A percentile compares a stretch with the other conserved stretches of the same genome.
Evolutionary conservation across 306 rosid species (phyloP).

Genomic region (Erythrophleum fordii): DNA sequence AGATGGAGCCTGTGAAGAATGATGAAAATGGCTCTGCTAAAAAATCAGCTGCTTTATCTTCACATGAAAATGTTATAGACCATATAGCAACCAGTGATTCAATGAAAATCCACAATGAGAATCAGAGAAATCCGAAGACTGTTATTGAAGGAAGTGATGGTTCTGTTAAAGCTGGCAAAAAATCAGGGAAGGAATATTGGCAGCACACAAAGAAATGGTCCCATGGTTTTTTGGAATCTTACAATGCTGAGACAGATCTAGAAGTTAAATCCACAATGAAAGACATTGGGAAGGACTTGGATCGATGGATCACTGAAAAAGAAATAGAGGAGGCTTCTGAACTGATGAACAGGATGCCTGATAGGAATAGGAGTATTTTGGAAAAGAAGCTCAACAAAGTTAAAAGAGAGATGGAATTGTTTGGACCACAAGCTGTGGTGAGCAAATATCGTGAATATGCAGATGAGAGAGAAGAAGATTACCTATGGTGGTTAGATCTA

Average conservation of each 20-base stretch:
- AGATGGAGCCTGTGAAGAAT: slow-evolving; percentile 51
- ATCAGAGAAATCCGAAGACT: slow-evolving; percentile 55
- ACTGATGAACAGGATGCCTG: slow-evolving; percentile 68
- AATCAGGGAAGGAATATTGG: slow-evolving; percentile 94
- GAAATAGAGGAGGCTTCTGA: slow-evolving; percentile 90
- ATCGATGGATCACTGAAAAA: slow-evolving; percentile 91
- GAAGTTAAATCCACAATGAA: slow-evolving; percentile 78
- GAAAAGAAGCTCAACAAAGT: slow-evolving; percentile 84
- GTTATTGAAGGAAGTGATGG: slow-evolving; percentile 90
- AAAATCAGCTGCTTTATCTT: slow-evolving; percentile 50
- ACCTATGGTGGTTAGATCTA: slow-evolving; percentile 98
- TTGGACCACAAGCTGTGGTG: slow-evolving; percentile 96
- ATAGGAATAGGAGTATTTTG: slow-evolving; percentile 61
- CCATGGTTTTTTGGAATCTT: slow-evolving; percentile 76
- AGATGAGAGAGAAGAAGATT: slow-evolving; percentile 79
- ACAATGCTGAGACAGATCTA: slow-evolving; percentile 86
- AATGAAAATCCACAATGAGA: slow-evolving; percentile 30
- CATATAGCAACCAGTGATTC: slow-evolving; percentile 39
- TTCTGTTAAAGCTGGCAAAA: slow-evolving; percentile 79
- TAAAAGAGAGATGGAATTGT: slow-evolving; percentile 93
- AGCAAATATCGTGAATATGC: slow-evolving; percentile 91
- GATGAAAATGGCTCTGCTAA: slow-evolving; percentile 45
- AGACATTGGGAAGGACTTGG: slow-evolving; percentile 86
- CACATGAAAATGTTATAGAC: slow-evolving; percentile 40
- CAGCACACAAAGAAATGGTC: slow-evolving; percentile 99